phyloP scores from a whole-genome alignment of 2,329 filamentous ascomycete genomes.

The Berkeleyomyces basicola region DNA sequence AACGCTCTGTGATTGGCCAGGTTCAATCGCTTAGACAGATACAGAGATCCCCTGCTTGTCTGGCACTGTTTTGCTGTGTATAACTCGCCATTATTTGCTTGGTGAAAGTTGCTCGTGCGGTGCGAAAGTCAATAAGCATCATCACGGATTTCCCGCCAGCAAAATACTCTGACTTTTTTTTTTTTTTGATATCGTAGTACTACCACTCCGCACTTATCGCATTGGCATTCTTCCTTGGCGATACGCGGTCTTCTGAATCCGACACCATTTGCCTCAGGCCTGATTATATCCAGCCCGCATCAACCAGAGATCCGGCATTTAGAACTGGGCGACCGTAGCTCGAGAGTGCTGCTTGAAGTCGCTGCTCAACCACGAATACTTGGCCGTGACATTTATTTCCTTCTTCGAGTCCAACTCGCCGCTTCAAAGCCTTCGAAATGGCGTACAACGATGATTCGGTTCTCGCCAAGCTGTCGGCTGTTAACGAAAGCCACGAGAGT shows the following conservation, averaged over 20 bases:
- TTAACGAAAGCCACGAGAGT: slow-evolving; percentile 95
- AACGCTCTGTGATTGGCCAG: background rate
- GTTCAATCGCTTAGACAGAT: slow-evolving; percentile 1
- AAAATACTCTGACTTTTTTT: background rate
- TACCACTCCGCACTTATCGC: background rate
- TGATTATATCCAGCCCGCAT: background rate
- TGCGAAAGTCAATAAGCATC: background rate
- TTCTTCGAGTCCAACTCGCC: background rate
- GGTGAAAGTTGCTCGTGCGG: background rate
- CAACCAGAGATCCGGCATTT: background rate
- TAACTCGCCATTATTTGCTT: background rate
- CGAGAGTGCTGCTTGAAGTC: background rate
- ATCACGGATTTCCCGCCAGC: background rate
- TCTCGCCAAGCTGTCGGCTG: slow-evolving; percentile 78
- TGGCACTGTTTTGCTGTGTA: background rate
- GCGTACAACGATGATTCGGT: slow-evolving; percentile 93
- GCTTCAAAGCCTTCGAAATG: slow-evolving; percentile 36
- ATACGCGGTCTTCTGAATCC: too few relatives aligned
- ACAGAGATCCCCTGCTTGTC: background rate
- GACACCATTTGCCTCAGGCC: background rate
- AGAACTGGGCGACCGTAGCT: background rate
- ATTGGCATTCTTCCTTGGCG: background rate
- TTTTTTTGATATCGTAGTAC: background rate
- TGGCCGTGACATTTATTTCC: background rate
- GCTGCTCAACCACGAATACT: background rate